Base-by-base conservation (phyloP, 805 yeast genomes). In the Blastobotrys robertii region DNA sequence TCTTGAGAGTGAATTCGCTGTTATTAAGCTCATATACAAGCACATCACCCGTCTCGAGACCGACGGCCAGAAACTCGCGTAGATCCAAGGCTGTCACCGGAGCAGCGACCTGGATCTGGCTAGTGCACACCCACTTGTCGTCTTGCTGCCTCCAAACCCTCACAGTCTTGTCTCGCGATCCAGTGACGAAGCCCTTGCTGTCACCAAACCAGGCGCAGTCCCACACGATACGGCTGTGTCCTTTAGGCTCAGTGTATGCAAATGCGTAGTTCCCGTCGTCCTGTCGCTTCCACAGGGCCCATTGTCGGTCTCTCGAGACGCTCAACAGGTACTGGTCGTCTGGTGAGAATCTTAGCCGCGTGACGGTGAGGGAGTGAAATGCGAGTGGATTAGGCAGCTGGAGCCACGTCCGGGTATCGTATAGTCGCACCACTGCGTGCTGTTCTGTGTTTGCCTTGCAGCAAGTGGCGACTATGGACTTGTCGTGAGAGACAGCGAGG, bases 151-250 rank as follows among this genome's bases (percentile, higher is more conserved):
- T 63, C 96, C 96, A 88, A 12, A 79, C 65, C 55, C 83, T 84
- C 39, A 88, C 59, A 2, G 77, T 72, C 55, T 80, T 83, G 60
- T 92, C 98, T 60, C 98, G 76, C 2, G 95, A 81, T 0, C 81
- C 94, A 0, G 97, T 88, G 11, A 84, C 70, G 55, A 90, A 88
- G 9, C 49, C 50, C 16, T 33, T 22, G 30, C 37, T 40, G n/a
- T 54, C 46, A 3, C 87, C 85, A 0, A 79, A 66, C 95, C 97
- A 92, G 32, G 83, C 74, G 58, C 90, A 80, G 64, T 92, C 97
- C 98, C 98, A 94, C 35, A 92, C 76, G 53, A 92, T 90, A 62
- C 97, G 76, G 1, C 81, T 62, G 57, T 94, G 99, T 0, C 96
- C 96, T 58, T 82, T 85, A 30, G 75, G 75, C 43, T 73, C 70